phyloP scores from a whole-genome alignment of 345 rosid genomes.

The Carallia brachiata region DNA sequence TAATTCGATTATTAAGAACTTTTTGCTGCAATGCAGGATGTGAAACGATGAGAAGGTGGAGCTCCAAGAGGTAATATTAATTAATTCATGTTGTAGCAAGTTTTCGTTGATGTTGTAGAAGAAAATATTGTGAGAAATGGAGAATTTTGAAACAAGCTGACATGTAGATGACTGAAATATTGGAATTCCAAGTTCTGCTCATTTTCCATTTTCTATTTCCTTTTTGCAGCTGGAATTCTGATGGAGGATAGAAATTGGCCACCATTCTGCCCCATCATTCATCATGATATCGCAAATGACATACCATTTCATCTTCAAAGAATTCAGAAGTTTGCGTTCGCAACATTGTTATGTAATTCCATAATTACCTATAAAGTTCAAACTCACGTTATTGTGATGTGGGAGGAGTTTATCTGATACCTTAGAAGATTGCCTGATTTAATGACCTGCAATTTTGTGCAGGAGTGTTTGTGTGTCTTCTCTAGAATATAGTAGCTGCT shows the following conservation, averaged over 20 bases:
- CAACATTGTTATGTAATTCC: slow-evolving; percentile 29
- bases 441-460: slow-evolving; percentile 24
- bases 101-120: background rate
- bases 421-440: background rate
- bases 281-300: slow-evolving; percentile 34
- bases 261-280: slow-evolving; percentile 33
- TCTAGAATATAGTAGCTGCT: slow-evolving; percentile 82
- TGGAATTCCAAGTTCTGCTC: no score
- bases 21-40: slow-evolving; percentile 21
- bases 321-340: slow-evolving; percentile 31
- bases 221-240: slow-evolving; percentile 30
- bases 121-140: background rate
- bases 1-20: background rate
- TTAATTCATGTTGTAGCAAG: background rate
- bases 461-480: slow-evolving; percentile 76
- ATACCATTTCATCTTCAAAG: slow-evolving; percentile 33
- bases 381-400: background rate
- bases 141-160: no score
- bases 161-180: no score
- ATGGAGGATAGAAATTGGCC: slow-evolving; percentile 39
- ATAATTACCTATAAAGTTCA: background rate
- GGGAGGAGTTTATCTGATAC: background rate
- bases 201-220: slow-evolving; percentile 4
- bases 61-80: slow-evolving; percentile 29
- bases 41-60: slow-evolving; percentile 29